Evolutionary conservation across 2,329 filamentous ascomycete species (phyloP), one percentile per base, ranked within the genome.

Genomic region (Coleophoma cylindrospora): DNA sequence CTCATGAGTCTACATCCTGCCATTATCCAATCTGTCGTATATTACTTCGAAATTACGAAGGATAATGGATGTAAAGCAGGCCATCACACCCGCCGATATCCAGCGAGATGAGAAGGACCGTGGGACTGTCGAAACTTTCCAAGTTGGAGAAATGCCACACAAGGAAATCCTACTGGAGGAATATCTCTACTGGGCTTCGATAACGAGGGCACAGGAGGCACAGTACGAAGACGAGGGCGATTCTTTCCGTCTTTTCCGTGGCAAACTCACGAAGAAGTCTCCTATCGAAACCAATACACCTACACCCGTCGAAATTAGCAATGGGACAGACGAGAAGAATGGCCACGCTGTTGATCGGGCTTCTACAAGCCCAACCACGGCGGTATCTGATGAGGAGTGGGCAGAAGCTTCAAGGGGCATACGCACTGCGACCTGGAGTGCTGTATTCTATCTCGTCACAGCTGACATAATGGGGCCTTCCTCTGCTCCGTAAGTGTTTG

Each of bases 391-490:
- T n/a, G 65, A 68, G 6, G 74, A 77, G 50, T 76, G 74, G 74
- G 62, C 61, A 14, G 71, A 70, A 46, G 74, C 74, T 0, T 68
- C 67, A 27, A 67, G 74, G 13, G 69, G 70, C 2, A 54, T 74
- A 50, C 65, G 74, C 12, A 76, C 73, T 0, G 74, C 74, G 0
- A 68, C 6, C 64, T 69, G 63, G 72, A 71, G 14, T 68, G 72
- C 19, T 63, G 64, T 70, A 34, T 74, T 75, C 59, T 76, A 70
- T 54, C 56, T 69, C 43, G 68, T 69, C 47, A 68, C 66, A 8
- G 68, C 66, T 6, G 66, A 68, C 55, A 68, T 68, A 43, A 56
- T 69, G 7, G 66, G 66, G 15, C 64, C 62, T 52, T 61, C 54
- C 14, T 53, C 53, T 37, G 49, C 50, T 15, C 53, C 55, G 41